Evolutionary conservation across 139 green algal species (phyloP).

Genomic region (Trebouxia sp.): DNA sequence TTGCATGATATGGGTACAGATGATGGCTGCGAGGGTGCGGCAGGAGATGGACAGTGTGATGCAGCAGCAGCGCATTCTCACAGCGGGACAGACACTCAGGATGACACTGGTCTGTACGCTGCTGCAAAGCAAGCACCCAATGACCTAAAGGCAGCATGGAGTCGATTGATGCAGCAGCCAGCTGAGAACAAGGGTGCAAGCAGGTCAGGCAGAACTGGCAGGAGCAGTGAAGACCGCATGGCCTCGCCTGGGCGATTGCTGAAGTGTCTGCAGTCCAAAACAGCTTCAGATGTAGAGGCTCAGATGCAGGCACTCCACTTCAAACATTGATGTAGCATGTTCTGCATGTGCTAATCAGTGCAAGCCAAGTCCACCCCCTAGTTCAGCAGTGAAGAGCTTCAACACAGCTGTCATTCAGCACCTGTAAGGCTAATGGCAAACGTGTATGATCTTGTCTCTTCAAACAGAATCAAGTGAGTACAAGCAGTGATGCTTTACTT

Average conservation of each 20-base stretch:
- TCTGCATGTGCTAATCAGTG: too few species aligned
- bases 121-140: background rate
- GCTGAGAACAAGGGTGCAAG: background rate
- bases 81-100: background rate
- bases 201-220: conserved; percentile 4
- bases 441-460: too few species aligned
- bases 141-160: conserved; percentile 6
- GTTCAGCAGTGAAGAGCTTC: too few species aligned
- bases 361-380: too few species aligned
- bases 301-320: background rate
- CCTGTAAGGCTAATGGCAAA: too few species aligned
- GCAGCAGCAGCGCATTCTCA: background rate
- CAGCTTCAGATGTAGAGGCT: conserved; percentile 5
- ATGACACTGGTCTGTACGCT: background rate
- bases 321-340: background rate
- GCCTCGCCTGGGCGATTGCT: background rate
- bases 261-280: conserved; percentile 8
- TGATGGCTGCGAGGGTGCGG: too few species aligned
- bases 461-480: too few species aligned
- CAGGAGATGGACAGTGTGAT: background rate
- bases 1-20: background rate
- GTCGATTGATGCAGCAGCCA: background rate
- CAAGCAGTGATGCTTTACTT: too few species aligned
- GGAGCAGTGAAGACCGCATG: background rate
- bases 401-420: too few species aligned